A percentile compares a stretch with the other conserved stretches of the same genome.
Conservation (phyloP, 306 rosid genomes). For the Pueraria montana region DNA sequence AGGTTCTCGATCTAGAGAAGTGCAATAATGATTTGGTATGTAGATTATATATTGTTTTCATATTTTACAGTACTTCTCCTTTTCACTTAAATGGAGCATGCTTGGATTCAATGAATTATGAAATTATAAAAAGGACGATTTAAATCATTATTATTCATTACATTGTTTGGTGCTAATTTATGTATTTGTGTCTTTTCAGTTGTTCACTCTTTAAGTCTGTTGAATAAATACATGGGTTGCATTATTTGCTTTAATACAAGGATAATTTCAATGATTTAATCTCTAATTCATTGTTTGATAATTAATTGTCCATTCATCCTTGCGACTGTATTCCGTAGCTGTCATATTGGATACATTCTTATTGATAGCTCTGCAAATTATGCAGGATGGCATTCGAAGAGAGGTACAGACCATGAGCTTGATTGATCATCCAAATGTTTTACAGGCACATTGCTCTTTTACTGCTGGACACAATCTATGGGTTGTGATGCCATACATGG, state of each 20-base stretch:
- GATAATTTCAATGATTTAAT: conserved; percentile 29
- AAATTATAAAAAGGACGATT: conserved; percentile 2
- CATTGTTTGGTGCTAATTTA: conserved; percentile 43
- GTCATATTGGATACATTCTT: conserved; percentile 15
- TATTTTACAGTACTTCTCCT: conserved; percentile 12
- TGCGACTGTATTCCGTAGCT: background rate
- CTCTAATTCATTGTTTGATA: conserved; percentile 29
- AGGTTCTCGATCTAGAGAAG: conserved; percentile 96
- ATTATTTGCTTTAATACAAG: conserved; percentile 26
- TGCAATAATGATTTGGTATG: conserved; percentile 96
- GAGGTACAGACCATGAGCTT: conserved; percentile 92
- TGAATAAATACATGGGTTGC: conserved; percentile 37
- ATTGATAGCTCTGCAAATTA: conserved; percentile 45
- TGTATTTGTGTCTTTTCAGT: conserved; percentile 12
- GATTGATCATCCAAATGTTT: conserved; percentile 85
- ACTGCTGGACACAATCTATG: conserved; percentile 91
- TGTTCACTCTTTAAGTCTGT: conserved; percentile 22
- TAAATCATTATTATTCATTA: conserved; percentile 23
- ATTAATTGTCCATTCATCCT: background rate
- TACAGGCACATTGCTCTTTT: conserved; percentile 95
- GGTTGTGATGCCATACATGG: conserved; percentile 99
- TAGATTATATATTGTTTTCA: conserved; percentile 32
- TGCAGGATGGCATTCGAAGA: conserved; percentile 94
- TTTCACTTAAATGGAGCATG: conserved; percentile 24
- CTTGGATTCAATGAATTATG: conserved; percentile 32